Evolutionary conservation across 129 eudicot genomes (phyloP).

Genomic region (Chrysanthemum makinoi): DNA sequence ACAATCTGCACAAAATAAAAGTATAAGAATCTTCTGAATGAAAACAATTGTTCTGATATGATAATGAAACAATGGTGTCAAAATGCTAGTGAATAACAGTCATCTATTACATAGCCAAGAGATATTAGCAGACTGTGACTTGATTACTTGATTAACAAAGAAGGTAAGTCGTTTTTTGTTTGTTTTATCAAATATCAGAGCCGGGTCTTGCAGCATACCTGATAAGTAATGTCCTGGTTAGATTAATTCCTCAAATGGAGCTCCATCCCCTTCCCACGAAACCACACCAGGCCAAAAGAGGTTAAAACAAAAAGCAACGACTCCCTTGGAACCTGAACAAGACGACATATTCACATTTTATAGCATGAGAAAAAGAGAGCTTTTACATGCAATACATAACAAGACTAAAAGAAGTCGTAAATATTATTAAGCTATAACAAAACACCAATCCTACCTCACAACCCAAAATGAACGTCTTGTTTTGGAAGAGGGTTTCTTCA

Average conservation of each 20-base stretch:
- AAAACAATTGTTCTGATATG: too few relatives aligned
- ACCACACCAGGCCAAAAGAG: slow-evolving; percentile 40
- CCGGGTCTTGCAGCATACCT: too few relatives aligned
- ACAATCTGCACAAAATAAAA: too few relatives aligned
- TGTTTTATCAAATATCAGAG: too few relatives aligned
- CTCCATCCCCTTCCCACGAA: slow-evolving; percentile 63
- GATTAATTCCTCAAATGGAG: slow-evolving; percentile 62
- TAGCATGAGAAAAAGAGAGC: neutral
- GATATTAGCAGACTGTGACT: too few relatives aligned
- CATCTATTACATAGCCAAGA: too few relatives aligned
- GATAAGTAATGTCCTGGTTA: slow-evolving; percentile 64
- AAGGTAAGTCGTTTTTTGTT: too few relatives aligned
- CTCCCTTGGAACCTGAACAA: slow-evolving; percentile 34
- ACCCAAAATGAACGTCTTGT: neutral
- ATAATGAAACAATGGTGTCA: too few relatives aligned
- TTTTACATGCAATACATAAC: neutral
- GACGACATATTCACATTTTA: too few relatives aligned
- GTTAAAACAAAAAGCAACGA: slow-evolving; percentile 78
- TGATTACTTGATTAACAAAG: too few relatives aligned
- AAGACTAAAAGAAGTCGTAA: neutral
- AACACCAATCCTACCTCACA: neutral
- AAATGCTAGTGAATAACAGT: too few relatives aligned
- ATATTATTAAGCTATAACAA: neutral
- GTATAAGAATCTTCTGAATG: too few relatives aligned
- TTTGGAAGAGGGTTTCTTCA: neutral